Percentiles rank a stretch among this genome's conserved stretches.
These are phyloP conservation scores for Yarrowia bubula DNA, from an alignment of 805 yeast genomes.

Conservation along the genomic window DNA sequence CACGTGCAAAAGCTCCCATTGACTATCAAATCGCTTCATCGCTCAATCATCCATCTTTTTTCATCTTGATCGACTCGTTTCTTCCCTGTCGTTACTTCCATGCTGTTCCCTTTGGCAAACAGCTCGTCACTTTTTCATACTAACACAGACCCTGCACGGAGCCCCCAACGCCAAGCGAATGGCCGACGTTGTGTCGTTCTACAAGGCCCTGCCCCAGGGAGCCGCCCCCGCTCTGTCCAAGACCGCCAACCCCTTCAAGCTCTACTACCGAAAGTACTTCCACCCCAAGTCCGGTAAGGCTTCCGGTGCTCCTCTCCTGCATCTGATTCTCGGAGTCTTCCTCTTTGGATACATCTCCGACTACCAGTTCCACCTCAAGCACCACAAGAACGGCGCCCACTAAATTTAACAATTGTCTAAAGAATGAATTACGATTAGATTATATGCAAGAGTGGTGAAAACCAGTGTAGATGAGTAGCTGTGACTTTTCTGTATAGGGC, in stretches of 20 bases:
- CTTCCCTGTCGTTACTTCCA: too few species aligned
- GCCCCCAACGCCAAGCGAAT: conserved; percentile 97
- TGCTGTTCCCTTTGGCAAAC: too few species aligned
- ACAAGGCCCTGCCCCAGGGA: conserved; percentile 95
- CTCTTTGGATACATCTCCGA: conserved; percentile 85
- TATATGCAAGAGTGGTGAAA: background rate
- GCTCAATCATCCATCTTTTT: too few species aligned
- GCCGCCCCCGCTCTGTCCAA: conserved; percentile 58
- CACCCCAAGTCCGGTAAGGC: conserved; percentile 68
- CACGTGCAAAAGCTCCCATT: too few species aligned
- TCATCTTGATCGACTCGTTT: too few species aligned
- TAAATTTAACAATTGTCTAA: conserved; percentile 12
- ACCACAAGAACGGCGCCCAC: conserved; percentile 30
- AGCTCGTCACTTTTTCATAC: background rate
- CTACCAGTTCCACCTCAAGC: conserved; percentile 76
- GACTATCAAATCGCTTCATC: too few species aligned
- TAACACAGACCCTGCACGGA: conserved; percentile 74
- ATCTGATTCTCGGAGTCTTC: conserved; percentile 66
- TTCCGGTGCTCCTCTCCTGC: conserved; percentile 70
- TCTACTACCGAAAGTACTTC: conserved; percentile 82
- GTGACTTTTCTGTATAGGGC: background rate
- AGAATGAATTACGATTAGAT: conserved; percentile 25
- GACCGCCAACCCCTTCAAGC: conserved; percentile 48
- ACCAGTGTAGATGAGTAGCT: background rate
- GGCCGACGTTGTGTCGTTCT: conserved; percentile 91